A percentile compares a stretch with the other conserved stretches of the same genome.
Conservation (phyloP, 179 eudicot species). For the Patellifolia procumbens region DNA sequence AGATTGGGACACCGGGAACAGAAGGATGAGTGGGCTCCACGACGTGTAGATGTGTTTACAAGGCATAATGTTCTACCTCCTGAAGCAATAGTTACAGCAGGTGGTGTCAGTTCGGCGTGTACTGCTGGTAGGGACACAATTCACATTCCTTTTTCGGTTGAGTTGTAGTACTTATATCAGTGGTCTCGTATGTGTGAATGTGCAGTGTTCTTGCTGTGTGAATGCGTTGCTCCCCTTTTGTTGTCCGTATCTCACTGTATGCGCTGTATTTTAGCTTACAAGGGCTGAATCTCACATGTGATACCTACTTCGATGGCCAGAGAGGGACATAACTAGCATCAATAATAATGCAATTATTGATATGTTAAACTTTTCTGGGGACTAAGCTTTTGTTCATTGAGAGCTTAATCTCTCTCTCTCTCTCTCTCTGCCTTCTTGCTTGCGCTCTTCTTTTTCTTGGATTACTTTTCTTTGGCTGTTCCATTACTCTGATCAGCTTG, state of each 20-base stretch:
- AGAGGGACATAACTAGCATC: neutral
- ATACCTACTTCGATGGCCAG: neutral
- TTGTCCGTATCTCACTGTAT: neutral
- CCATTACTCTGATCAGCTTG: neutral
- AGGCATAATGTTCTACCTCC: conserved; percentile 85
- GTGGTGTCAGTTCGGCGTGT: conserved; percentile 80
- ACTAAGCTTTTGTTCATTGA: neutral
- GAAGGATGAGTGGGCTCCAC: conserved; percentile 91
- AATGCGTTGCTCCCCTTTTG: neutral
- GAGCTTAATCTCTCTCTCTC: neutral
- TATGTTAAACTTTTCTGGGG: neutral
- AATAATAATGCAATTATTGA: neutral
- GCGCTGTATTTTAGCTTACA: neutral
- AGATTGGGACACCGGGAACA: conserved; percentile 99
- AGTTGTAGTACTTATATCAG: neutral
- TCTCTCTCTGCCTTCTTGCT: neutral
- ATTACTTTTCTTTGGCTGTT: neutral
- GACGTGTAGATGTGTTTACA: conserved; percentile 83
- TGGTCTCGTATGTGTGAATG: neutral
- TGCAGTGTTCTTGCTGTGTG: neutral
- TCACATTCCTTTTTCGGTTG: conserved; percentile 4
- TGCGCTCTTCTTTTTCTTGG: neutral
- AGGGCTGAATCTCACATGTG: neutral
- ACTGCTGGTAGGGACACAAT: conserved; percentile 73
- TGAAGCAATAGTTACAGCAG: conserved; percentile 87